phyloP scores from a whole-genome alignment of 352 stramenopile species.

The Phytopythium litorale region DNA sequence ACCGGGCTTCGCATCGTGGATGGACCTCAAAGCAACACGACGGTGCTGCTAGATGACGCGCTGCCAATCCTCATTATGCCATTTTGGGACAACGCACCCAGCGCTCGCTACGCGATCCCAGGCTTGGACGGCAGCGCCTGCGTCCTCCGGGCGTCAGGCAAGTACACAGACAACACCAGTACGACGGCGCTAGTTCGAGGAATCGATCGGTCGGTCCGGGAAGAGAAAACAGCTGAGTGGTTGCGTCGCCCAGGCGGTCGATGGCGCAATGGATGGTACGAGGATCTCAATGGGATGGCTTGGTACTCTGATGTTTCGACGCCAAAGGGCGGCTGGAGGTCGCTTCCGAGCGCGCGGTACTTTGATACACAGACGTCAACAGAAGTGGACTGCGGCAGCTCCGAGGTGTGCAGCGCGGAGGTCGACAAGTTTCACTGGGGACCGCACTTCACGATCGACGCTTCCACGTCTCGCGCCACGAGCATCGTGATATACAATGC shows the following conservation, averaged over 20 bases:
- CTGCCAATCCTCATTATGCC: slow-evolving; percentile 4
- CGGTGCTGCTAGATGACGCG: not conserved
- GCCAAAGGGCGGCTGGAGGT: slow-evolving; percentile 13
- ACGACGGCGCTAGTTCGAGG: slow-evolving; percentile 10
- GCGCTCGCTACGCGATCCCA: slow-evolving; percentile 4
- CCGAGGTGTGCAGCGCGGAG: not conserved
- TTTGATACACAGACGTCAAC: slow-evolving; percentile 11
- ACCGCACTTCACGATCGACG: not conserved
- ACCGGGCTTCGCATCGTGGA: not conserved
- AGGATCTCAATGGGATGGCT: slow-evolving; percentile 20
- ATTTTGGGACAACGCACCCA: slow-evolving; percentile 1
- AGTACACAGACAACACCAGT: slow-evolving; percentile 3
- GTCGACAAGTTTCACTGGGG: slow-evolving; percentile 9
- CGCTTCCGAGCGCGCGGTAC: slow-evolving; percentile 11
- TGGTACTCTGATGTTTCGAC: slow-evolving; percentile 14
- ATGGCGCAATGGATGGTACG: slow-evolving; percentile 26
- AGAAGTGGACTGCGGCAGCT: not conserved
- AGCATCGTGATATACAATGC: slow-evolving; percentile 18
- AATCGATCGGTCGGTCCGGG: slow-evolving; percentile 18
- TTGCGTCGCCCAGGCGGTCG: slow-evolving; percentile 10
- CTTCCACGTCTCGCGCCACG: not conserved
- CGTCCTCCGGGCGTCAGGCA: not conserved
- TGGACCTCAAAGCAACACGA: not conserved
- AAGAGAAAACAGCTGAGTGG: slow-evolving; percentile 24
- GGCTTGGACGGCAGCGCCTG: not conserved